Base-by-base conservation (phyloP, 2,329 filamentous ascomycete genomes). In the Emydomyces testavorans region DNA sequence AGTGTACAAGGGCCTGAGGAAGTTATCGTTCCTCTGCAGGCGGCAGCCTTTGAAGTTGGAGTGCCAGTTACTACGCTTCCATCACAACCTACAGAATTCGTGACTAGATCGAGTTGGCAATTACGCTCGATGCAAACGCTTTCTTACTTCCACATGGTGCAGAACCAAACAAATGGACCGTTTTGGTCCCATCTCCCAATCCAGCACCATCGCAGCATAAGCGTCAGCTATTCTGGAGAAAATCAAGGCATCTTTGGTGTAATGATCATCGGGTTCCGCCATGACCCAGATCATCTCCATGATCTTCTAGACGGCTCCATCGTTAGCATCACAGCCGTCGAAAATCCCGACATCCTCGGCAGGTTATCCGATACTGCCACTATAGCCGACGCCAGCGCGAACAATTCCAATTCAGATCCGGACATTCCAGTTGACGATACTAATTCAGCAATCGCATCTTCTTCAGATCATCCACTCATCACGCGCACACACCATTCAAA, bases 101-200 rank as follows among this genome's bases (percentile, higher is more conserved):
- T 67, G 15, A 65, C 66, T 24, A 65, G 71, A 39, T 75, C 71
- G 20, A 71, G 73, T 23, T 65, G 68, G 1, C 73, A 78, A 50
- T 57, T 76, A 5, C 66, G 73, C 38, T 66, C 68, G 16, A 79
- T 80, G 76, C 76, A 79, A 52, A 75, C 72, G 52, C 71, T 79
- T 52, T 77, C 77, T 1, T 80, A 80, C 57, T 80, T 80, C 58
- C 78, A 80, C 56, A 59, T 60, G 15, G 59, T 60, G 32, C 57
- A 60, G 6, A 50, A 46, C 26, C 55, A 57, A 32, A 36, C 59
- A 11, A 20, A 28, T 18, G 54, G 49, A 24, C 59, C 65, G 1
- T 55, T 62, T 3, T 80, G 75, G 73, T 62, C 63, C 20, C 56
- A 65, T 3, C 62, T 62, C 3, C 67, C 75, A 0, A 62, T 80